Percentiles rank a stretch among this genome's conserved stretches.
Evolutionary conservation across 2,329 filamentous ascomycete genomes (phyloP).

Genomic region (Lasiodiplodia sp.): DNA sequence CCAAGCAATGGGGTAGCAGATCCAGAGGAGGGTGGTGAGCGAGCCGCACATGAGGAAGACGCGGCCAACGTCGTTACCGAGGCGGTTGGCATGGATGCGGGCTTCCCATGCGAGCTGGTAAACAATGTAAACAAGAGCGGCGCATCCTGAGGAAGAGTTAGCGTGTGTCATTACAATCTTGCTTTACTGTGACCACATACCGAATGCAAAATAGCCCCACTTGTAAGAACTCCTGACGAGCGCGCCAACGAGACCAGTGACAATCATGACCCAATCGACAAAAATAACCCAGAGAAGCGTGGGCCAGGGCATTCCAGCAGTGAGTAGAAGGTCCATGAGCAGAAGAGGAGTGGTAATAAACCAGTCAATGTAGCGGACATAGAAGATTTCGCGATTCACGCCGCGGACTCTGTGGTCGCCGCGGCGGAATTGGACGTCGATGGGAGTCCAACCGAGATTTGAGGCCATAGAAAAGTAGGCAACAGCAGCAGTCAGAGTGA

Average conservation of each 20-base stretch:
- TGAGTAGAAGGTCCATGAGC: slow-evolving; percentile 68
- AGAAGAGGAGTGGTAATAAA: slow-evolving; percentile 70
- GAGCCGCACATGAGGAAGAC: slow-evolving; percentile 65
- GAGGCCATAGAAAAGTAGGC: slow-evolving; percentile 73
- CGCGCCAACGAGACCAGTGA: slow-evolving; percentile 71
- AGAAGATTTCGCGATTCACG: slow-evolving; percentile 68
- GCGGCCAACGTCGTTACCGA: slow-evolving; percentile 62
- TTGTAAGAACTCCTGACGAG: slow-evolving; percentile 69
- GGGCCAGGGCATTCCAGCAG: slow-evolving; percentile 69
- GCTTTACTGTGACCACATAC: slow-evolving; percentile 33
- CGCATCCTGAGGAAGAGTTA: slow-evolving; percentile 40
- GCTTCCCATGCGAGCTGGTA: slow-evolving; percentile 66
- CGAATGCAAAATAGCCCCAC: slow-evolving; percentile 71
- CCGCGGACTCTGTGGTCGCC: slow-evolving; percentile 55
- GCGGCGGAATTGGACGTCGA: slow-evolving; percentile 66
- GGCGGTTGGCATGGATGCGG: slow-evolving; percentile 61
- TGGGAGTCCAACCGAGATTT: slow-evolving; percentile 68
- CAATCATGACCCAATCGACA: slow-evolving; percentile 70
- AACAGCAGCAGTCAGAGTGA: slow-evolving; percentile 66
- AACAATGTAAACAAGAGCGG: slow-evolving; percentile 64
- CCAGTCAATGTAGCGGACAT: slow-evolving; percentile 72
- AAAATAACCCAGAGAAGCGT: slow-evolving; percentile 69
- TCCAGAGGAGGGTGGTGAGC: slow-evolving; percentile 68
- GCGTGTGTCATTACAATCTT: not conserved
- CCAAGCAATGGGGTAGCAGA: slow-evolving; percentile 71